Base-by-base conservation (phyloP, 805 yeast species). In the Teunomyces aglyptinius region DNA sequence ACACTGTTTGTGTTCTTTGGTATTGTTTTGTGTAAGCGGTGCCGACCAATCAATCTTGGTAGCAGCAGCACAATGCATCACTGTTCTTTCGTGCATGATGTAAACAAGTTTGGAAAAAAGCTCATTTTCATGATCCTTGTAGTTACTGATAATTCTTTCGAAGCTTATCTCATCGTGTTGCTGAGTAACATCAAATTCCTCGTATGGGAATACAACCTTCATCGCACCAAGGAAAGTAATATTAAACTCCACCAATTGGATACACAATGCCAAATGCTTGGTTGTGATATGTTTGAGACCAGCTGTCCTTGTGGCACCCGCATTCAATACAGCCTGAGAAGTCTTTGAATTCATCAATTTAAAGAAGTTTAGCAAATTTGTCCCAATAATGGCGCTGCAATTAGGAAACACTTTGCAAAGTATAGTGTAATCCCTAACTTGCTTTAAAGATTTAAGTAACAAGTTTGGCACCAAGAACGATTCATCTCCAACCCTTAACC, bases 241-340 rank as follows among this genome's bases (percentile, higher is more conserved):
- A 41, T 56, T 50, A 49, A 71, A 71, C 46, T 81, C 80, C 26
- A 86, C 67, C n/a, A 82, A 70, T 56, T 86, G 89, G 4, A 84
- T 79, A 31, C 86, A 80, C 33, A 85, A 70, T 0, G 89, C 83
- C 43, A 86, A 59, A 60, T 86, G 88, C 53, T 82, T 82, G 1
- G 89, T 84, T 3, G 88, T 82, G 43, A 86, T 85, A 57, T 85
- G 90, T 51, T 77, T 81, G 43, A 86, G 68, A 0, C 88, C 89
- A 0, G 92, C 87, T 0, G 90, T 79, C 51, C 81, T 65, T 2
- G 87, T 84, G 1, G 92, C 92, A 35, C 86, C 88, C 1, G 91
- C 89, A 38, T 83, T 85, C 31, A 86, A 66, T 33, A 86, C 82
- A 4, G 86, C 78, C 50, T 80, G 79, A 3, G 79, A 75, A 5